phyloP scores from a whole-genome alignment of 768 basidiomycete species.

The Tylopilus subfusipes region DNA sequence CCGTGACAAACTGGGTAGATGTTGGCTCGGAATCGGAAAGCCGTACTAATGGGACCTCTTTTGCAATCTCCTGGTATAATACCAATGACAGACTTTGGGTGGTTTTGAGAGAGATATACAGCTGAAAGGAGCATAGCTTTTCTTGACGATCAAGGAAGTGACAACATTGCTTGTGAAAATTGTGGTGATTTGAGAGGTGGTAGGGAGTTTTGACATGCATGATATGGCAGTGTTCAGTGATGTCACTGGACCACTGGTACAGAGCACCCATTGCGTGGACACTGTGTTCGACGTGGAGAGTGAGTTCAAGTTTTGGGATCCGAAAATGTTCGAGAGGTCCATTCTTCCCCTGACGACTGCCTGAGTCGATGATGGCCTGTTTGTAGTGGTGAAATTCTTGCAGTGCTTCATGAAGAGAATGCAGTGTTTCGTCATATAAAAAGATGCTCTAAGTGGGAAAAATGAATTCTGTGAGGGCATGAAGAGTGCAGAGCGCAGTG shows the following conservation, averaged over 20 bases:
- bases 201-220: conserved; percentile 6
- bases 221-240: conserved; percentile 12
- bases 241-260: conserved; percentile 15
- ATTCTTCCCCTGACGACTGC: conserved; percentile 7
- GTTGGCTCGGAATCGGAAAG: too few species aligned
- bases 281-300: conserved; percentile 15
- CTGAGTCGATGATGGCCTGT: not conserved
- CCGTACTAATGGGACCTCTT: too few species aligned
- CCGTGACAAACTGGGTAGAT: too few species aligned
- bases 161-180: conserved; percentile 10
- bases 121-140: not conserved
- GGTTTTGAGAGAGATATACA: conserved; percentile 4
- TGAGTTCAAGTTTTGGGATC: conserved; percentile 24
- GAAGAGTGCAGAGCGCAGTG: conserved; percentile 32
- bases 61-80: too few species aligned
- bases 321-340: conserved; percentile 3
- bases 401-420: not conserved
- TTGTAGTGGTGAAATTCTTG: conserved; percentile 12
- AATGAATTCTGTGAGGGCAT: conserved; percentile 37
- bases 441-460: conserved; percentile 32
- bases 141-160: conserved; percentile 6
- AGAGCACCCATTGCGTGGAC: conserved; percentile 30
- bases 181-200: not conserved
- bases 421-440: not conserved
- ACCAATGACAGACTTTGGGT: not conserved